Percentiles rank a stretch among this genome's conserved stretches.
Conservation (phyloP, 2,329 filamentous ascomycete species). For the Sporothrix brunneoviolacea region DNA sequence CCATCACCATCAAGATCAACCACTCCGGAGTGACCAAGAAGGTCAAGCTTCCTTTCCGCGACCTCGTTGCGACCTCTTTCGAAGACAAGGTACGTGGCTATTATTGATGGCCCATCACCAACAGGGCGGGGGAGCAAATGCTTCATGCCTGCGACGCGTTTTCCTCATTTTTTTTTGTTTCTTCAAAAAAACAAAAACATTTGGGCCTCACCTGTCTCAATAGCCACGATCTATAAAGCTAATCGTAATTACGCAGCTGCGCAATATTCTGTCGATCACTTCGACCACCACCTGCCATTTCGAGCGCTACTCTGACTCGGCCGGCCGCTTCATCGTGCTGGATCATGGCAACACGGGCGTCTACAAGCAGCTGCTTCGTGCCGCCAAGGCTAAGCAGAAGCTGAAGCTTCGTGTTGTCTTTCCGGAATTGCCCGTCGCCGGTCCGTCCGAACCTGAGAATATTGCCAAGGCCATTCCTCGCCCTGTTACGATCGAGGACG, state of each 20-base stretch:
- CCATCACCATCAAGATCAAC: slow-evolving; percentile 79
- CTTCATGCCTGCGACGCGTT: no score
- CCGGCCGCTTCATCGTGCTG: slow-evolving; percentile 70
- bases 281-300: slow-evolving; percentile 58
- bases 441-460: not conserved
- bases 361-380: slow-evolving; percentile 95
- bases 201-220: no score
- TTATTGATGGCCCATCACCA: slow-evolving; percentile 33
- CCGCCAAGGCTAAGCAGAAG: slow-evolving; percentile 97
- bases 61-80: slow-evolving; percentile 67
- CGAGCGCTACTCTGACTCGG: slow-evolving; percentile 94
- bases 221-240: no score
- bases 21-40: slow-evolving; percentile 70
- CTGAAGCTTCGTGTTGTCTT: slow-evolving; percentile 72
- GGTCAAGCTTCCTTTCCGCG: slow-evolving; percentile 83
- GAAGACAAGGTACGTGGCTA: slow-evolving; percentile 65
- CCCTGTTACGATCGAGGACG: slow-evolving; percentile 44
- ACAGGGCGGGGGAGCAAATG: no score
- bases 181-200: no score
- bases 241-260: slow-evolving; percentile 47
- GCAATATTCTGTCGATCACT: slow-evolving; percentile 59
- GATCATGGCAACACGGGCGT: slow-evolving; percentile 71
- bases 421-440: not conserved
- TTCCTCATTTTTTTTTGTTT: not conserved
- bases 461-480: slow-evolving; percentile 14